Evolutionary conservation across 768 basidiomycete species (phyloP).

Genomic region (Naganishia vishniacii): DNA sequence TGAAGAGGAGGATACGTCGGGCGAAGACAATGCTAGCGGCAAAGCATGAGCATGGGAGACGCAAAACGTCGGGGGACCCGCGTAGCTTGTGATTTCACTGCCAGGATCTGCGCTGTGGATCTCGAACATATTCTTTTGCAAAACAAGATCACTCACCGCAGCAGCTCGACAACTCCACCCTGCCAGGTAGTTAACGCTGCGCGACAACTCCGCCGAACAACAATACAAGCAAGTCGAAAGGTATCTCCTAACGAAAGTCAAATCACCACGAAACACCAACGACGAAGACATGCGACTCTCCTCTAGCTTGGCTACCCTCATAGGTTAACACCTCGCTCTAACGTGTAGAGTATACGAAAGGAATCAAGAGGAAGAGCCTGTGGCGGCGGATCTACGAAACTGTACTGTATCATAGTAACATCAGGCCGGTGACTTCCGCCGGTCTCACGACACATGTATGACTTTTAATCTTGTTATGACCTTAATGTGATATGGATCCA

Average conservation of each 20-base stretch:
- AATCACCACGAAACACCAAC: no score
- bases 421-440: background rate
- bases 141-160: no score
- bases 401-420: background rate
- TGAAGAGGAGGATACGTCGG: constrained; percentile 25
- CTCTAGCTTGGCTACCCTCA: no score
- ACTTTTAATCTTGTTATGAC: background rate
- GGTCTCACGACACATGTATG: background rate
- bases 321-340: background rate
- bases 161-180: no score
- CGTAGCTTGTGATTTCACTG: no score
- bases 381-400: background rate
- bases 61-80: background rate
- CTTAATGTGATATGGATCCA: background rate
- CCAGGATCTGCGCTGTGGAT: no score
- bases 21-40: background rate
- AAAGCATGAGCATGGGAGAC: background rate
- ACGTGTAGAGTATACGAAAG: background rate
- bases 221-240: no score
- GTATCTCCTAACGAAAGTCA: no score
- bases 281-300: no score
- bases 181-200: no score
- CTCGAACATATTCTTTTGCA: no score
- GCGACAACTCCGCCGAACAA: no score
- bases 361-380: background rate